phyloP scores from a whole-genome alignment of 2,329 filamentous ascomycete species.

The Fulvia fulva region DNA sequence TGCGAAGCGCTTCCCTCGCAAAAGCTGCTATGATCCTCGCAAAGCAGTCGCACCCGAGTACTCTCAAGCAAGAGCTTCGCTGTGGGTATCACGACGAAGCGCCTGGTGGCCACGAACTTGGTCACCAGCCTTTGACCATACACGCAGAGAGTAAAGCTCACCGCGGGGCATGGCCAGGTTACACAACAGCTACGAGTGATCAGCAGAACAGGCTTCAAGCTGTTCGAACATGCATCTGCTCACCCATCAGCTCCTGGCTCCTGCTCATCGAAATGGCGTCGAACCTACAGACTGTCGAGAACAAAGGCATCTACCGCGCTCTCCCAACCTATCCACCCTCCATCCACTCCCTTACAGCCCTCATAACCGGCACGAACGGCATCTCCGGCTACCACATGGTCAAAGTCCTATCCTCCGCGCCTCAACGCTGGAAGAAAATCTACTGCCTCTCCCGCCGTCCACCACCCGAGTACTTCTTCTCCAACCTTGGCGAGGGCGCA shows the following conservation, averaged over 20 bases:
- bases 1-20: no score
- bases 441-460: conserved; percentile 47
- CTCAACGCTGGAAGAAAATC: conserved; percentile 48
- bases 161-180: neutral
- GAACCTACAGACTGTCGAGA: neutral
- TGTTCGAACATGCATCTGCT: neutral
- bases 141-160: no score
- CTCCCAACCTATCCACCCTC: conserved; percentile 39
- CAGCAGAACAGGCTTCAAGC: neutral
- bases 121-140: no score
- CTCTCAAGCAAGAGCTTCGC: no score
- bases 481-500: conserved; percentile 10
- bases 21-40: no score
- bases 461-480: conserved; percentile 32
- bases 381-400: conserved; percentile 50
- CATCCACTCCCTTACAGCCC: conserved; percentile 43
- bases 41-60: no score
- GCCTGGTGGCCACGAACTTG: no score
- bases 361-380: conserved; percentile 51
- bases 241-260: neutral
- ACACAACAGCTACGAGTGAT: neutral
- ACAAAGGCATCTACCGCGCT: conserved; percentile 45
- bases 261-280: neutral
- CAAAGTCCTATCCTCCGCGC: conserved; percentile 42
- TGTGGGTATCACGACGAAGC: no score